phyloP scores from a whole-genome alignment of 805 yeast species.

The Wickerhamiella australiensis region DNA sequence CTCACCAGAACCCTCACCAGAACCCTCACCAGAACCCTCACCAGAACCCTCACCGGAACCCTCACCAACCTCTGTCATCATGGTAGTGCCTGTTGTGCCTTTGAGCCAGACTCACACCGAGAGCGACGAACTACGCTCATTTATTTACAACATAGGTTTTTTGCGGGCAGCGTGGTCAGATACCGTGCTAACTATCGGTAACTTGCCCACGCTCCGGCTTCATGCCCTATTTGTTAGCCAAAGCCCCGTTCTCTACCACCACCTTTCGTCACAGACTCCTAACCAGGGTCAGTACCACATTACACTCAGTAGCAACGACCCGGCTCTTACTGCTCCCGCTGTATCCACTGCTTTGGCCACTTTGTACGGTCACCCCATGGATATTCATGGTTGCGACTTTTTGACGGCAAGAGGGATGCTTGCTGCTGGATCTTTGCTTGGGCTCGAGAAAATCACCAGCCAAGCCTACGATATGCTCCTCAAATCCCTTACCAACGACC shows the following conservation, averaged over 20 bases:
- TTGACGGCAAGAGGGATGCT: conserved; percentile 23
- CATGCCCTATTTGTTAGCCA: conserved; percentile 28
- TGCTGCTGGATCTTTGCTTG: conserved; percentile 25
- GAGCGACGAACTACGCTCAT: conserved; percentile 12
- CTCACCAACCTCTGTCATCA: conserved; percentile 13
- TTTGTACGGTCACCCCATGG: conserved; percentile 25
- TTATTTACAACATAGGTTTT: conserved; percentile 26
- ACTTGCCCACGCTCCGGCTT: conserved; percentile 23
- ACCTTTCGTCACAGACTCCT: conserved; percentile 5
- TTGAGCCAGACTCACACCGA: background rate
- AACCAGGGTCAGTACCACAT: conserved; percentile 16
- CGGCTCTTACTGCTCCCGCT: conserved; percentile 21
- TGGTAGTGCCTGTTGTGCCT: conserved; percentile 11
- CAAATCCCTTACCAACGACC: conserved; percentile 16
- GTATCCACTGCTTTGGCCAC: conserved; percentile 27
- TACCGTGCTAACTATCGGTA: conserved; percentile 23
- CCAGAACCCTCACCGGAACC: no score
- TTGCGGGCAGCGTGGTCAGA: conserved; percentile 30
- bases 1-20: no score
- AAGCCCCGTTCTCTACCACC: conserved; percentile 25
- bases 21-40: no score
- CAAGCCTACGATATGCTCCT: conserved; percentile 21
- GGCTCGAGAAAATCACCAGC: conserved; percentile 23
- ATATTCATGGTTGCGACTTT: conserved; percentile 17
- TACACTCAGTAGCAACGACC: conserved; percentile 20